Percentiles rank a stretch among this genome's conserved stretches.
phyloP scores from a whole-genome alignment of 495 filamentous ascomycete genomes.

The Penicillium riverlandense region DNA sequence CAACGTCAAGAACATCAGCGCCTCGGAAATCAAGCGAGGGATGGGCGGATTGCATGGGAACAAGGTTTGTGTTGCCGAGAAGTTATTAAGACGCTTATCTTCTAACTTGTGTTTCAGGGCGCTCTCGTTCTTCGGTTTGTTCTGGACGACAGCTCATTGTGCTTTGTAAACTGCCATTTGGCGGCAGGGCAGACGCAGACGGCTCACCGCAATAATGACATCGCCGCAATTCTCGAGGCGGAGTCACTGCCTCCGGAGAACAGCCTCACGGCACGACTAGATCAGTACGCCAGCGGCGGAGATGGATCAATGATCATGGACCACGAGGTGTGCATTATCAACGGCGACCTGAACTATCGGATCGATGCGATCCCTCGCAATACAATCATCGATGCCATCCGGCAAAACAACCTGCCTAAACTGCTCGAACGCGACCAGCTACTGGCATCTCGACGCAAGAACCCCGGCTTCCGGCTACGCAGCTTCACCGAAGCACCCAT shows the following conservation, averaged over 20 bases:
- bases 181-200: constrained; percentile 90
- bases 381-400: constrained; percentile 77
- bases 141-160: constrained; percentile 85
- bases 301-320: constrained; percentile 96
- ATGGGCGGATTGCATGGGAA: constrained; percentile 93
- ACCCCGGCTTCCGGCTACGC: constrained; percentile 79
- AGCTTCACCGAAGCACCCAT: constrained; percentile 83
- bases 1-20: constrained; percentile 67
- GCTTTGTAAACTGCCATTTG: constrained; percentile 96
- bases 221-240: constrained; percentile 82
- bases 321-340: constrained; percentile 91
- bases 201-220: constrained; percentile 84
- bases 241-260: constrained; percentile 60
- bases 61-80: constrained; percentile 49
- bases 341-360: constrained; percentile 96
- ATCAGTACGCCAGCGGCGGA: constrained; percentile 81
- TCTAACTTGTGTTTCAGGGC: constrained; percentile 42
- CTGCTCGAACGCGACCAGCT: constrained; percentile 94
- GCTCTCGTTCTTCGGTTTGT: constrained; percentile 87
- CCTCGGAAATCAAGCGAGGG: constrained; percentile 84
- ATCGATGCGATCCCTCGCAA: constrained; percentile 96
- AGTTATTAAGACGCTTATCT: background rate
- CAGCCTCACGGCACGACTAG: constrained; percentile 50
- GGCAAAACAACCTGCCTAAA: constrained; percentile 72
- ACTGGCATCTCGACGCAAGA: constrained; percentile 74